phyloP scores from a whole-genome alignment of 2,329 filamentous ascomycete species.

The Fusarium solani-melongenae region DNA sequence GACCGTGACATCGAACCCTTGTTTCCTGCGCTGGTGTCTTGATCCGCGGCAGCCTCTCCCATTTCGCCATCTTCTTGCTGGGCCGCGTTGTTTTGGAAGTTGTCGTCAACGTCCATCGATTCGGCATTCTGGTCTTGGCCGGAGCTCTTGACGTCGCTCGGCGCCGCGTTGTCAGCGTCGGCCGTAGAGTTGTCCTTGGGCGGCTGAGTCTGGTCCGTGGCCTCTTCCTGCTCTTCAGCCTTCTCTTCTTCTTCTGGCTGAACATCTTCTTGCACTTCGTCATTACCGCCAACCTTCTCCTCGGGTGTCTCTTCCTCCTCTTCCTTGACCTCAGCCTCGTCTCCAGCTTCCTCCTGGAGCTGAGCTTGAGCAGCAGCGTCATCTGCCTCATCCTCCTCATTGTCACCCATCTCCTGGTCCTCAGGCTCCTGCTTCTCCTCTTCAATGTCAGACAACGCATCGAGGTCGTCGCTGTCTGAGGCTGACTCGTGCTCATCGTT shows the following conservation, averaged over 20 bases:
- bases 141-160: slow-evolving; percentile 71
- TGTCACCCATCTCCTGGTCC: slow-evolving; percentile 53
- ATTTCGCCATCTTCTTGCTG: slow-evolving; percentile 75
- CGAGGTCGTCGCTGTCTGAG: slow-evolving; percentile 67
- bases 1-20: slow-evolving; percentile 66
- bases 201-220: slow-evolving; percentile 51
- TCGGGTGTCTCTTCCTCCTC: slow-evolving; percentile 67
- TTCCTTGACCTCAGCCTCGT: slow-evolving; percentile 68
- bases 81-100: slow-evolving; percentile 68
- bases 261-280: slow-evolving; percentile 60
- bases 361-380: slow-evolving; percentile 52
- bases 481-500: slow-evolving; percentile 74
- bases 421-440: slow-evolving; percentile 55
- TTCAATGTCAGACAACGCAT: slow-evolving; percentile 66
- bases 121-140: slow-evolving; percentile 75
- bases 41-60: slow-evolving; percentile 72
- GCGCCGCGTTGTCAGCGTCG: slow-evolving; percentile 70
- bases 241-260: slow-evolving; percentile 61
- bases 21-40: slow-evolving; percentile 72
- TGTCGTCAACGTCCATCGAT: slow-evolving; percentile 70
- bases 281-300: slow-evolving; percentile 48
- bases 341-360: slow-evolving; percentile 50
- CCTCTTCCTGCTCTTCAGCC: slow-evolving; percentile 65
- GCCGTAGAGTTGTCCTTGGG: slow-evolving; percentile 61
- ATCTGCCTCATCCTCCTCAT: slow-evolving; percentile 51